These are phyloP conservation scores for Metschnikowia borealis DNA, from an alignment of 805 yeast species.

Conservation along the genomic window DNA sequence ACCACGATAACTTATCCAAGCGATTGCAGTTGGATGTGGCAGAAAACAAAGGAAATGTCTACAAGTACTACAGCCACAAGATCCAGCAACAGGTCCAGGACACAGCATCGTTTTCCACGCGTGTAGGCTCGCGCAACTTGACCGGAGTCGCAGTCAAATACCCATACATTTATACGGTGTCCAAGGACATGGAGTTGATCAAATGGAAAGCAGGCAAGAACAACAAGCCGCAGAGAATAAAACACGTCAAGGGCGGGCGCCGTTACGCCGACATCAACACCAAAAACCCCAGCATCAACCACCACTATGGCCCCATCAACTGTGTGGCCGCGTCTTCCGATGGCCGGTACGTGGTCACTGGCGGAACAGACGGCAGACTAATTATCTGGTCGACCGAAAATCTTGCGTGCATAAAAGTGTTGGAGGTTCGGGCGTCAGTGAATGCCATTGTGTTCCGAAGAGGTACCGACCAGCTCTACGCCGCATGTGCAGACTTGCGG, in stretches of 20 bases:
- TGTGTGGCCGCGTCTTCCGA: conserved; percentile 82
- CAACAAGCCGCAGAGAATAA: conserved; percentile 58
- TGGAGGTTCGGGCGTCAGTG: conserved; percentile 74
- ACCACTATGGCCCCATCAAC: conserved; percentile 73
- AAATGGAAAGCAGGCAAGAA: conserved; percentile 63
- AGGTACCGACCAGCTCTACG: conserved; percentile 79
- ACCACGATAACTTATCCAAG: conserved; percentile 75
- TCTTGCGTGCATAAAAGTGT: conserved; percentile 67
- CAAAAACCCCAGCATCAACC: conserved; percentile 53
- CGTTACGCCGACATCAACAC: conserved; percentile 36
- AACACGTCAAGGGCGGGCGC: conserved; percentile 60
- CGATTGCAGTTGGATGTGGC: conserved; percentile 86
- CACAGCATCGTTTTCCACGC: conserved; percentile 34
- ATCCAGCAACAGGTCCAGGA: conserved; percentile 40
- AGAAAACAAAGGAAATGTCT: conserved; percentile 80
- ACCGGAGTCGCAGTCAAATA: conserved; percentile 53
- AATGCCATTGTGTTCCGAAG: conserved; percentile 74
- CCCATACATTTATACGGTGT: conserved; percentile 70
- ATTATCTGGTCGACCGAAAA: conserved; percentile 84
- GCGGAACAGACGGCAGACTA: conserved; percentile 78
- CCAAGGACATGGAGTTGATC: conserved; percentile 75
- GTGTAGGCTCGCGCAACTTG: conserved; percentile 59
- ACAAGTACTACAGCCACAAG: conserved; percentile 57
- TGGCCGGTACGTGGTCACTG: conserved; percentile 86
- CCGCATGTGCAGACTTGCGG: conserved; percentile 88